phyloP scores from a whole-genome alignment of 371 early-diverging fungal genomes.

The Circinella minor region DNA sequence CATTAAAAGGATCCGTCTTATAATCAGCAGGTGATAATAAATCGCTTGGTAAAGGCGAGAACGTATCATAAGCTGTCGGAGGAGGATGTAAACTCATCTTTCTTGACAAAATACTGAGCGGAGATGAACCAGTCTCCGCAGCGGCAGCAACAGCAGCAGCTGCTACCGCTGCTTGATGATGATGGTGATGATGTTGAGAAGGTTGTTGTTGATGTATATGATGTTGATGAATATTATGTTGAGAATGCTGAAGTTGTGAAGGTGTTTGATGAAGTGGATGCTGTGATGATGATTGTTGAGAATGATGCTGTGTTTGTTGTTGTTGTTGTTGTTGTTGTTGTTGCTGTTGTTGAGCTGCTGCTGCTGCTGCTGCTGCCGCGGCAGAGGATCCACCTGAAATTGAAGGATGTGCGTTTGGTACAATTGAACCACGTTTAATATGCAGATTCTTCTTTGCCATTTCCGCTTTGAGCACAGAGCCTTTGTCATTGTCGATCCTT shows the following conservation, averaged over 20 bases:
- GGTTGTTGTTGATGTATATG: background rate
- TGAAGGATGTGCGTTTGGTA: conserved; percentile 16
- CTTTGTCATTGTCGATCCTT: conserved; percentile 43
- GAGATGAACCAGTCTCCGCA: conserved; percentile 22
- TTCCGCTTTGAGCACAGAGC: conserved; percentile 43
- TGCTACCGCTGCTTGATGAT: conserved; percentile 10
- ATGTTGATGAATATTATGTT: conserved; percentile 10
- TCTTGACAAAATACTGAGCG: conserved; percentile 25
- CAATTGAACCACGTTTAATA: conserved; percentile 38
- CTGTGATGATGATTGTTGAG: background rate
- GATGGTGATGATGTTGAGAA: conserved; percentile 4
- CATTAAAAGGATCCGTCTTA: conserved; percentile 55
- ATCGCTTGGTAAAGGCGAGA: conserved; percentile 67
- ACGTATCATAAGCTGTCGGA: conserved; percentile 29
- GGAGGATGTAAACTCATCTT: conserved; percentile 30
- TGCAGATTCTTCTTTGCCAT: conserved; percentile 59
- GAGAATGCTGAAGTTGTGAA: conserved; percentile 9
- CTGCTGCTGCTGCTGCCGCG: conserved; percentile 12
- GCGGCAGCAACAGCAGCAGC: conserved; percentile 13
- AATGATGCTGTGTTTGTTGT: conserved; percentile 5
- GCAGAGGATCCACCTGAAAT: conserved; percentile 14
- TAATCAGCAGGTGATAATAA: conserved; percentile 66
- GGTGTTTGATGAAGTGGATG: conserved; percentile 16
- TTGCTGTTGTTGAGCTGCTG: conserved; percentile 18
- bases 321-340: conserved; percentile 1